phyloP scores from a whole-genome alignment of 2,329 filamentous ascomycete genomes.

The Pseudopithomyces chartarum region DNA sequence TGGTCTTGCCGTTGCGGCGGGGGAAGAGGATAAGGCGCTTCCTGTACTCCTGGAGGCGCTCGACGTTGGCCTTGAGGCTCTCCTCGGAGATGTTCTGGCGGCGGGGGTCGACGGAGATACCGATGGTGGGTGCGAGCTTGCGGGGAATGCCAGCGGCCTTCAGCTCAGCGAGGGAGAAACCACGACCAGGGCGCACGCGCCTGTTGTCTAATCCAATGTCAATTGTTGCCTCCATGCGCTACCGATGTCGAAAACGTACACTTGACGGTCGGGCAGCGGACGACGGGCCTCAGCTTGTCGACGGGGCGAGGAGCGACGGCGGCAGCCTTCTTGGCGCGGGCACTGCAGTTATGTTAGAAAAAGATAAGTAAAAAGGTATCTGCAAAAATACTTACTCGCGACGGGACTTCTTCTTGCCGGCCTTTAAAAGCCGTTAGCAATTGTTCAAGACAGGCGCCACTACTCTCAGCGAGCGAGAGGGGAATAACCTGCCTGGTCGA shows the following conservation, averaged over 20 bases:
- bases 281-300: constrained; percentile 94
- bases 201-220: constrained; percentile 73
- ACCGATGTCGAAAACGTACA: constrained; percentile 46
- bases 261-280: constrained; percentile 95
- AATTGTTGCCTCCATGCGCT: neutral
- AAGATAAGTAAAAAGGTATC: neutral
- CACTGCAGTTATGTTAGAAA: constrained; percentile 42
- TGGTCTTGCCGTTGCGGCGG: constrained; percentile 87
- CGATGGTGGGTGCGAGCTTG: constrained; percentile 92
- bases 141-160: constrained; percentile 98
- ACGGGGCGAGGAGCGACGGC: constrained; percentile 94
- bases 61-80: constrained; percentile 91
- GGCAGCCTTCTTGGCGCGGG: constrained; percentile 92
- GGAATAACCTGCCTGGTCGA: constrained; percentile 87
- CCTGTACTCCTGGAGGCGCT: constrained; percentile 97
- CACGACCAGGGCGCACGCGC: constrained; percentile 92
- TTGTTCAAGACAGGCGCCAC: constrained; percentile 53
- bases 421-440: constrained; percentile 61
- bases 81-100: constrained; percentile 97
- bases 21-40: constrained; percentile 96
- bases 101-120: constrained; percentile 94
- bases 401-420: constrained; percentile 93
- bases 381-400: constrained; percentile 56
- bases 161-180: constrained; percentile 96
- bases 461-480: constrained; percentile 57